These are phyloP conservation scores for Echinochloa phyllopogon DNA, from an alignment of 176 grass and related monocot genomes.

Conservation along the genomic window DNA sequence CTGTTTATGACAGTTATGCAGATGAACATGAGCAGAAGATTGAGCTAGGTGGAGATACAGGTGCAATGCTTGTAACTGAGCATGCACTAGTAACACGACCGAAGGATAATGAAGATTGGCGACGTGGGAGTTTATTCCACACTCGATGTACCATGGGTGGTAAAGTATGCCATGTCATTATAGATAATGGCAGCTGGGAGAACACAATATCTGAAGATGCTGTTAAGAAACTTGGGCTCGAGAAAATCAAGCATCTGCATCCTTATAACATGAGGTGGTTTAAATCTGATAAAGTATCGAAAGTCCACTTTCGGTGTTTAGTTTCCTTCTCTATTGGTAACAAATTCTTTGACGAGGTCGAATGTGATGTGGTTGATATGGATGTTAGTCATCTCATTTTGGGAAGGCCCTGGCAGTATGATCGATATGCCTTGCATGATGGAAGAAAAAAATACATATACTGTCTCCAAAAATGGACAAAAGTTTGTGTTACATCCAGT, in stretches of 20 bases:
- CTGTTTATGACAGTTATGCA: neutral
- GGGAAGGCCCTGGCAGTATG: neutral
- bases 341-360: neutral
- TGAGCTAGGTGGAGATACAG: neutral
- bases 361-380: slow-evolving; percentile 34
- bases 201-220: slow-evolving; percentile 1
- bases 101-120: neutral
- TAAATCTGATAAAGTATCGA: neutral
- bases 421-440: neutral
- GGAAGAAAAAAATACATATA: neutral
- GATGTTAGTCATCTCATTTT: slow-evolving; percentile 31
- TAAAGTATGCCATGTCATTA: neutral
- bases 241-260: neutral
- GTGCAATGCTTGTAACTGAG: neutral
- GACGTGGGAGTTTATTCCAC: neutral
- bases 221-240: neutral
- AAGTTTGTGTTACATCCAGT: neutral
- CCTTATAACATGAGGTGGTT: neutral
- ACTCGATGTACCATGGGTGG: neutral
- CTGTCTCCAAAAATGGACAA: neutral
- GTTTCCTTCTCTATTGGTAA: neutral
- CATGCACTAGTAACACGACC: neutral
- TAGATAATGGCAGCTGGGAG: neutral
- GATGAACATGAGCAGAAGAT: neutral
- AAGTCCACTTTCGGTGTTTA: neutral